phyloP scores from a whole-genome alignment of 2,329 filamentous ascomycete genomes.

The Calonectria fujianensis region DNA sequence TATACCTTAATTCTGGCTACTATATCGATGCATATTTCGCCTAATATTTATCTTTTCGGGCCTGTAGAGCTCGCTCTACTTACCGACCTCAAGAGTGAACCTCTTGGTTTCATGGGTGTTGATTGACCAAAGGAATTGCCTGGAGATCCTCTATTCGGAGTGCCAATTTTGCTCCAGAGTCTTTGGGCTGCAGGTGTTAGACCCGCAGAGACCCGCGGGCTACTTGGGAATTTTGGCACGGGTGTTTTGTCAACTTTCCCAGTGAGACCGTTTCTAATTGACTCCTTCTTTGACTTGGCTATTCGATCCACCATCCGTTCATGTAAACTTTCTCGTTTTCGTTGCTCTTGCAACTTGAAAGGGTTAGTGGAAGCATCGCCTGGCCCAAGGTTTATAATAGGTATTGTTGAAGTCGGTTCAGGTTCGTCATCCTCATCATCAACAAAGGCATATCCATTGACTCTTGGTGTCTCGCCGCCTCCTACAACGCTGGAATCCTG shows the following conservation, averaged over 20 bases:
- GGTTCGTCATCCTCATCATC: constrained; percentile 81
- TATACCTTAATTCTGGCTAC: neutral
- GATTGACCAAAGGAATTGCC: constrained; percentile 60
- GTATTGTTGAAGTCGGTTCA: constrained; percentile 51
- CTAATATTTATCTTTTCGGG: constrained; percentile 28
- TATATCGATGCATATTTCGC: neutral
- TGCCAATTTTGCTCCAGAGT: constrained; percentile 77
- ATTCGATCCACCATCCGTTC: constrained; percentile 91
- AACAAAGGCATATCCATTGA: constrained; percentile 96
- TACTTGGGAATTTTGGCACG: constrained; percentile 82
- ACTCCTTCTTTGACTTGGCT: constrained; percentile 80
- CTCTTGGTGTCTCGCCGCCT: constrained; percentile 85
- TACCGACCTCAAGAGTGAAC: constrained; percentile 62
- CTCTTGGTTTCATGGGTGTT: constrained; percentile 62
- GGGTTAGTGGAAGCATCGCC: constrained; percentile 83
- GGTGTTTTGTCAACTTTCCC: constrained; percentile 76
- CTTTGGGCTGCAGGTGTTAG: constrained; percentile 85
- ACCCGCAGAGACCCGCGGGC: constrained; percentile 72
- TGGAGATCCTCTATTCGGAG: constrained; percentile 61
- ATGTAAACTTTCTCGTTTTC: constrained; percentile 87
- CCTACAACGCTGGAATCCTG: constrained; percentile 74
- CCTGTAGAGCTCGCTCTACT: constrained; percentile 53
- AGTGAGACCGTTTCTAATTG: constrained; percentile 75
- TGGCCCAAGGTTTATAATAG: constrained; percentile 74
- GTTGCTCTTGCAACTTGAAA: constrained; percentile 85